These are phyloP conservation scores for Sordariomycetes sp. DNA, from an alignment of 2,329 filamentous ascomycete species.

Conservation along the genomic window DNA sequence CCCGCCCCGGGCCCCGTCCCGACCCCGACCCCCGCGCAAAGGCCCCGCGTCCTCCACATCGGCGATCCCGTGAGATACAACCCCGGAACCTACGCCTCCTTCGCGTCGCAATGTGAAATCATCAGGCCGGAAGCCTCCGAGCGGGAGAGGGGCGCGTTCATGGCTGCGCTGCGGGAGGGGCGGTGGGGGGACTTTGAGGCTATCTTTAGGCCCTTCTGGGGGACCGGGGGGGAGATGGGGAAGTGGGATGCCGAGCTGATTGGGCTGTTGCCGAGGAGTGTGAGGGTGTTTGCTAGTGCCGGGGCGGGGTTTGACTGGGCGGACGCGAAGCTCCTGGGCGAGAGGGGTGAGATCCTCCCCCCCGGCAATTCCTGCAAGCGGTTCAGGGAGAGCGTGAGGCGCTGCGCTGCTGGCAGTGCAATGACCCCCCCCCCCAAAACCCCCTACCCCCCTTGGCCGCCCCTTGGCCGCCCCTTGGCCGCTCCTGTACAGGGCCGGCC, in stretches of 20 bases:
- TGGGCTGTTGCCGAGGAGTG: conserved; percentile 35
- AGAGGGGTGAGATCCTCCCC: conserved; percentile 34
- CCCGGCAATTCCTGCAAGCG: no score
- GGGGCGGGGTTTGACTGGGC: conserved; percentile 57
- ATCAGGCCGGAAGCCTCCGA: conserved; percentile 35
- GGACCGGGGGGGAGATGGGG: conserved; percentile 53
- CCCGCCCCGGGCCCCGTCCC: conserved; percentile 9
- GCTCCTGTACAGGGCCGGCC: no score
- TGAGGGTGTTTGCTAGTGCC: conserved; percentile 49
- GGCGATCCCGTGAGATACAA: conserved; percentile 49
- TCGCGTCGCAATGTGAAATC: conserved; percentile 30
- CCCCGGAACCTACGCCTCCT: conserved; percentile 27
- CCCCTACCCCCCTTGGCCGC: no score
- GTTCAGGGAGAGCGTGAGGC: no score
- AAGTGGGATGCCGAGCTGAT: conserved; percentile 50
- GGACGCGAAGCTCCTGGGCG: conserved; percentile 45
- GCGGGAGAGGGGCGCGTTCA: conserved; percentile 34
- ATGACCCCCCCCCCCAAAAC: not conserved
- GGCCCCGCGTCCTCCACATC: conserved; percentile 56
- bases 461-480: no score
- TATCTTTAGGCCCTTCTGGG: conserved; percentile 47
- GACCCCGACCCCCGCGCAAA: conserved; percentile 11
- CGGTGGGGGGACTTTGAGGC: conserved; percentile 42
- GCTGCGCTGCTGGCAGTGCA: no score
- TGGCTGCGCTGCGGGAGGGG: conserved; percentile 30